Evolutionary conservation across 169 alveolate species (phyloP).

Genomic region (Plasmodium blacklocki): DNA sequence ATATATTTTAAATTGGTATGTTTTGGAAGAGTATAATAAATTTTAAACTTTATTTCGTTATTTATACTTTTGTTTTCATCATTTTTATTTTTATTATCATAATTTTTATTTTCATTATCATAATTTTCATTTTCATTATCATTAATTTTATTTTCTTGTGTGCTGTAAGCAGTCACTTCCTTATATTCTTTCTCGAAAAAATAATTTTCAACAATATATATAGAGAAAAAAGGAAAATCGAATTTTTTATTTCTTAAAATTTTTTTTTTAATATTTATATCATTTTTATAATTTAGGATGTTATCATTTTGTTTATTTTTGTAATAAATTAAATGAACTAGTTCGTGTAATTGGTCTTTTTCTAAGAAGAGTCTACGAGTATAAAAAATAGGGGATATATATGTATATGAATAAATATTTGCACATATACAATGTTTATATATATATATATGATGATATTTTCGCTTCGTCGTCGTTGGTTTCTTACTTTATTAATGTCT

Average conservation of each 20-base stretch:
- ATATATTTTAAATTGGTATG: slow-evolving; percentile 69
- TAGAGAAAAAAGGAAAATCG: slow-evolving; percentile 30
- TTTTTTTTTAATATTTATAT: slow-evolving; percentile 52
- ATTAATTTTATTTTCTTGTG: background rate
- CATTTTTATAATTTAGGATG: slow-evolving; percentile 3
- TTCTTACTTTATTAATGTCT: slow-evolving; percentile 51
- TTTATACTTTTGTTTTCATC: background rate
- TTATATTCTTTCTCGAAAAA: slow-evolving; percentile 33
- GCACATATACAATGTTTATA: background rate
- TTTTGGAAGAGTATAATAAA: slow-evolving; percentile 44
- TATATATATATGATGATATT: background rate
- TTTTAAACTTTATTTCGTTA: slow-evolving; percentile 36
- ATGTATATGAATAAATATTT: background rate
- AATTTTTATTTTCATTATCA: background rate
- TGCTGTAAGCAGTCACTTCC: slow-evolving; percentile 51
- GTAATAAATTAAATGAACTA: slow-evolving; percentile 61
- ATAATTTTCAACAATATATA: slow-evolving; percentile 64
- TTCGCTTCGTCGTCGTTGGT: background rate
- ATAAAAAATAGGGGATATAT: background rate
- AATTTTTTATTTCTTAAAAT: slow-evolving; percentile 38
- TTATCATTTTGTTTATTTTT: slow-evolving; percentile 21
- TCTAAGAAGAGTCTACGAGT: slow-evolving; percentile 21
- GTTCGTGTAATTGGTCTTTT: slow-evolving; percentile 16
- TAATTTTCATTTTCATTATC: background rate
- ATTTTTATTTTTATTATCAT: background rate